These are phyloP conservation scores for Urtica urens DNA, from an alignment of 306 rosid species.

Conservation along the genomic window DNA sequence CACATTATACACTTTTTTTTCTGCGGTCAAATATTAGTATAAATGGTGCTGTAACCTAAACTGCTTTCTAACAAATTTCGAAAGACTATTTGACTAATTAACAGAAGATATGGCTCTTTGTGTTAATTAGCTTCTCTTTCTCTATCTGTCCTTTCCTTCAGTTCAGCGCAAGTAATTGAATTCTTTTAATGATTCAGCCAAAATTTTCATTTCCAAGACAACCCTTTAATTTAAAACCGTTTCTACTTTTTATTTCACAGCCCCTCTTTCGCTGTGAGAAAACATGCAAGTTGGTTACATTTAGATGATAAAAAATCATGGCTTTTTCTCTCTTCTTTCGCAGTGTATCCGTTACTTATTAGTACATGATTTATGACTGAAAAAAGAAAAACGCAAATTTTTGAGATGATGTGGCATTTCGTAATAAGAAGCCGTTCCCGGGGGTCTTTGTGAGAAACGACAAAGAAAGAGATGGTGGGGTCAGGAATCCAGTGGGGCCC, in stretches of 20 bases:
- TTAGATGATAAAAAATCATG: background rate
- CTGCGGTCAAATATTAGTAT: no score
- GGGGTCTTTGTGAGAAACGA: background rate
- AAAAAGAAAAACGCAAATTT: background rate
- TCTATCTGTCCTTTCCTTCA: background rate
- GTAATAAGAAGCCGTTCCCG: background rate
- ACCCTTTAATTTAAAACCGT: background rate
- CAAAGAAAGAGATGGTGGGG: background rate
- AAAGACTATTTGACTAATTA: no score
- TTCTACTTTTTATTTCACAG: background rate
- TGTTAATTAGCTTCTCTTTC: background rate
- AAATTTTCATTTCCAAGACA: slow-evolving; percentile 1
- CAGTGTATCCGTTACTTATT: background rate
- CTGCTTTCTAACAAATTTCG: background rate
- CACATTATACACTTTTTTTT: no score
- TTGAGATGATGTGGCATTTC: background rate
- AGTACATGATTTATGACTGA: background rate
- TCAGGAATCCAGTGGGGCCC: slow-evolving; percentile 19
- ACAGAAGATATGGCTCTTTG: background rate
- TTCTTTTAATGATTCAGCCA: no score
- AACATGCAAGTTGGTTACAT: background rate
- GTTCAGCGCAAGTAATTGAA: no score
- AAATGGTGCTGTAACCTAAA: background rate
- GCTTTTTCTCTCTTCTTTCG: background rate
- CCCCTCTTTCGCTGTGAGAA: background rate